Evolutionary conservation across 2,329 filamentous ascomycete species (phyloP).

Genomic region (Claviceps sorghi): DNA sequence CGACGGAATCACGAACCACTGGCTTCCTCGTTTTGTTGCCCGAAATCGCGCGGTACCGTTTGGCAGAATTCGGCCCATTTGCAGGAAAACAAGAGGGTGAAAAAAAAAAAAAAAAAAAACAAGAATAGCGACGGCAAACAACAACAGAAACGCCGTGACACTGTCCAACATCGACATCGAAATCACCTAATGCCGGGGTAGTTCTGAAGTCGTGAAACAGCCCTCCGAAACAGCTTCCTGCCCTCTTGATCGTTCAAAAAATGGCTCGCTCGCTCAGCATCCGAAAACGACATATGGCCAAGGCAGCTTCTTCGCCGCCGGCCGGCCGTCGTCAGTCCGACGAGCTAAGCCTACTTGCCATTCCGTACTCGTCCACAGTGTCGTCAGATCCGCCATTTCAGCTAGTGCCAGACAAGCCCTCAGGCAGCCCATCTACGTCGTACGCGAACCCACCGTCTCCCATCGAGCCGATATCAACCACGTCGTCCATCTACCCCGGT

Average conservation of each 20-base stretch:
- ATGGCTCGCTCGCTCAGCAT: conserved; percentile 1
- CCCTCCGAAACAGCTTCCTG: background rate
- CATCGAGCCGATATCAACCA: background rate
- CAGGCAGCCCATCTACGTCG: background rate
- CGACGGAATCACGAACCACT: background rate
- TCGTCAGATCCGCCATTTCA: background rate
- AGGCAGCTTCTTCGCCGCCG: background rate
- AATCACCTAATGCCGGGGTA: background rate
- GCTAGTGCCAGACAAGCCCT: background rate
- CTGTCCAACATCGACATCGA: background rate
- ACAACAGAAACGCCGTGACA: background rate
- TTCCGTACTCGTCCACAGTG: background rate
- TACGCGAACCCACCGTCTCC: background rate
- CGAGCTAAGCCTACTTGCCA: background rate
- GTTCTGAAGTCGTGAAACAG: background rate
- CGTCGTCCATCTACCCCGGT: conserved; percentile 1
- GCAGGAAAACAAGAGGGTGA: no score
- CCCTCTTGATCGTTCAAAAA: background rate
- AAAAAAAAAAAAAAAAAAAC: background rate
- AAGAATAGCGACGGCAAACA: background rate
- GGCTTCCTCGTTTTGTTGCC: background rate
- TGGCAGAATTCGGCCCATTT: background rate
- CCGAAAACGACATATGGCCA: background rate
- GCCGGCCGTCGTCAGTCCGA: background rate
- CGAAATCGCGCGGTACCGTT: background rate